A percentile compares a stretch with the other conserved stretches of the same genome.
phyloP scores from a whole-genome alignment of 106 monocot species.

The Dendrobium catenatum region DNA sequence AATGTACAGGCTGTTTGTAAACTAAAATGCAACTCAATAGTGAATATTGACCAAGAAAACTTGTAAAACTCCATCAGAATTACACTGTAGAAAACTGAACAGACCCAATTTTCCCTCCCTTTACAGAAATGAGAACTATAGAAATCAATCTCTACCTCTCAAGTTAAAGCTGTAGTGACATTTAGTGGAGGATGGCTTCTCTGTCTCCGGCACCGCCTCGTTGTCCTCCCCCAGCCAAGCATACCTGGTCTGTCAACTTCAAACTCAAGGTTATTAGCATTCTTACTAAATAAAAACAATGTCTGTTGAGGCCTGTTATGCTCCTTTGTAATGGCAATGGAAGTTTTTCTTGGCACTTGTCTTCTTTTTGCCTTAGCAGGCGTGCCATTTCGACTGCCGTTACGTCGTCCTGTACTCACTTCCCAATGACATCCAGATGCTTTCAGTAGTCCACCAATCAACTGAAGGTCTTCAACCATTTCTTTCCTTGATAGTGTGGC shows the following conservation, averaged over 20 bases:
- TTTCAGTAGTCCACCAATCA: conserved; percentile 43
- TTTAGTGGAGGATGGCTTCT: conserved; percentile 4
- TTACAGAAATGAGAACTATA: neutral
- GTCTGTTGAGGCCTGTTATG: neutral
- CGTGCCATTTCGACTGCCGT: conserved; percentile 12
- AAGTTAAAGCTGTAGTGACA: conserved; percentile 10
- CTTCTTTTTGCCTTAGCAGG: conserved; percentile 18
- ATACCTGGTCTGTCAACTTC: conserved; percentile 13
- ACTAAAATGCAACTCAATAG: conserved; percentile 9
- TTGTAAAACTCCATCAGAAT: neutral
- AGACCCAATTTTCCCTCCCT: neutral
- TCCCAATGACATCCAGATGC: conserved; percentile 35
- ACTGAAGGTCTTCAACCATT: conserved; percentile 63
- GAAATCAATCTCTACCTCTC: neutral
- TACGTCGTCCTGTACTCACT: conserved; percentile 15
- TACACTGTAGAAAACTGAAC: no score
- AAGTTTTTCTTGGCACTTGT: neutral
- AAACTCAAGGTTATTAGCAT: conserved; percentile 8
- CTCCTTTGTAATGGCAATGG: conserved; percentile 3
- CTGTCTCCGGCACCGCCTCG: conserved; percentile 19
- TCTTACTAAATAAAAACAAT: neutral
- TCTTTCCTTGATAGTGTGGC: conserved; percentile 55
- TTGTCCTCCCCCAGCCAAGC: conserved; percentile 31
- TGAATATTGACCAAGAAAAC: neutral
- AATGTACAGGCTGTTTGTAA: conserved; percentile 2